Base-by-base conservation (phyloP, 2,329 filamentous ascomycete species). In the Ilyonectria robusta region DNA sequence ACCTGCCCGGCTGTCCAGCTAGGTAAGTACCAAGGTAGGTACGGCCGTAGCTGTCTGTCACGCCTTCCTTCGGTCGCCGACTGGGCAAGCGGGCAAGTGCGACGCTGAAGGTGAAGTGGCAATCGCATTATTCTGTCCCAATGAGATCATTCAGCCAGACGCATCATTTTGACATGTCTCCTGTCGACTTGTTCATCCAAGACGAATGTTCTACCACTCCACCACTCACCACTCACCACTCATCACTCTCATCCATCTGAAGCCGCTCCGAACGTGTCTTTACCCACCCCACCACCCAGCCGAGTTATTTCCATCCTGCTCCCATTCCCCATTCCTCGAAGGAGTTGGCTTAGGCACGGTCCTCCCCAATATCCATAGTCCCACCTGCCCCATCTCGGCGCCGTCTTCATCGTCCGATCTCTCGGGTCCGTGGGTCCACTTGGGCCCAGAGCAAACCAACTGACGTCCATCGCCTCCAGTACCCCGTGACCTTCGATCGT, bases 381-480 rank as follows among this genome's bases (percentile, higher is more conserved):
- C 70, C 63, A 71, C 70, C 37, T 55, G 61, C 59, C 62, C 72
- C 71, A 72, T 71, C 66, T 64, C 71, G 71, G 72, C 71, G 70
- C 72, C 73, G 66, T 65, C 61, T 62, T 72, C 69, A 76, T 76
- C 73, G 60, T 75, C 73, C 73, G 72, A 75, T 74, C 65, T 64
- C 67, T 73, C 70, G 70, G 71, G 66, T 64, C 66, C 73, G 72
- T 75, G 72, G 73, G 73, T 74, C 73, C 73, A 75, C 72, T 67
- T 70, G 61, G 63, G 59, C 66, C 66, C 62, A 71, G 70, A 65
- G 66, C 68, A 71, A 72, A 67, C 71, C 70, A 70, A 67, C 50
- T 62, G 51, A 40, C 53, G 37, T 56, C 64, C 62, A 70, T 51
- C 50, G 66, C 60, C 64, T 68, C 33, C n/a, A 10, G 31, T 23